Base-by-base conservation (phyloP, 2,329 filamentous ascomycete species). In the Claviceps spartinae region DNA sequence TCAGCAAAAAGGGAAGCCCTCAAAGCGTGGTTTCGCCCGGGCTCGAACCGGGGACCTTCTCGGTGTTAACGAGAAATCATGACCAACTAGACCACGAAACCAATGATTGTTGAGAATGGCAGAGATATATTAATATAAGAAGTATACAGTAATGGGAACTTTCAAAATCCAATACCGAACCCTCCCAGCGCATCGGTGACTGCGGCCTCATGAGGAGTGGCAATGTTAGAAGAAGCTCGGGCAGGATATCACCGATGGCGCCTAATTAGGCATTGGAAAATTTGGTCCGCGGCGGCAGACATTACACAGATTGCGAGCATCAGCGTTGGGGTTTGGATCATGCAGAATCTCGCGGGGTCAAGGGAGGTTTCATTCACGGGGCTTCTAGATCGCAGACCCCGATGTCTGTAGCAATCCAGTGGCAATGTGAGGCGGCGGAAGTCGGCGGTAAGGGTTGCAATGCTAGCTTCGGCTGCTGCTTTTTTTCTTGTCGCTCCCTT, bases 1-100 rank as follows among this genome's bases (percentile, higher is more conserved):
- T 22, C 3, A 22, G 22, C 4, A 22, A 24, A 24, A 48, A 47
- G 56, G 60, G 64, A 61, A 58, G 40, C 20, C 1, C 41, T 1
- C 11, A 34, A 34, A 11, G 9, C 4, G 54, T 66, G 65, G 61
- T 67, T 67, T 58, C 64, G 65, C 65, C 64, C 65, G 65, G 65
- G 65, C 62, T 67, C 57, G 65, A 67, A 67, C 64, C 64, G 64
- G 63, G 65, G 65, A 67, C 65, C 64, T 66, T 66, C 64, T 67
- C 65, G 65, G 65, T 67, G 65, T 67, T 67, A 67, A 51, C 30
- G 30, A 34, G 30, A 34, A 34, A 34, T 34, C 30, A 34, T 34
- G 30, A 34, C 30, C 30, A 34, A 54, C 53, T 54, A 54, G 50
- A 54, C 53, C 50, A 54, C 53, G 53, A 49, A 54, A 54, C 50